phyloP scores from a whole-genome alignment of 805 yeast genomes.

The Novakomyces olei region DNA sequence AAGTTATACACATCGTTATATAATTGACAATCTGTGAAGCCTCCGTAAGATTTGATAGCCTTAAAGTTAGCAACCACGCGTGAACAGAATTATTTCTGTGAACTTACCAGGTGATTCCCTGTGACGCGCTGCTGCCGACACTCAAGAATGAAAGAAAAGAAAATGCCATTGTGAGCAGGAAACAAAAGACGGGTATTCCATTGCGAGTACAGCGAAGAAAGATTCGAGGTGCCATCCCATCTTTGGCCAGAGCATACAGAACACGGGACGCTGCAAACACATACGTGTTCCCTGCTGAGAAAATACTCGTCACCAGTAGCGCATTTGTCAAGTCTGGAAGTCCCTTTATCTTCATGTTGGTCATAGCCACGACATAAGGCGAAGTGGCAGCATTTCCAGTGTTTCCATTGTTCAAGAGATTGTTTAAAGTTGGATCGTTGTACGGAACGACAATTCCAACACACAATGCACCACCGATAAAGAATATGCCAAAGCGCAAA shows the following conservation, averaged over 20 bases:
- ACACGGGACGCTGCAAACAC: conserved; percentile 59
- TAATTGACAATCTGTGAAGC: too few species aligned
- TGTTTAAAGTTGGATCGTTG: conserved; percentile 37
- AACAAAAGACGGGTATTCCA: conserved; percentile 49
- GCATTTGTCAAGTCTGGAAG: conserved; percentile 60
- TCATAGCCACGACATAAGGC: conserved; percentile 68
- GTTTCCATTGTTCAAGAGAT: conserved; percentile 30
- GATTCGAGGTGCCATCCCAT: conserved; percentile 51
- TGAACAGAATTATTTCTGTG: too few species aligned
- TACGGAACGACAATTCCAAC: conserved; percentile 48
- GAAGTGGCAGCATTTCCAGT: conserved; percentile 51
- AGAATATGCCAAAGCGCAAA: conserved; percentile 58
- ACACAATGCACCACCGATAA: conserved; percentile 33
- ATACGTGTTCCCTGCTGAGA: conserved; percentile 66
- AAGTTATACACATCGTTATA: too few species aligned
- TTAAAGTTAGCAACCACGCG: too few species aligned
- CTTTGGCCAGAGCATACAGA: conserved; percentile 45
- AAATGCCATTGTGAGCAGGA: too few species aligned
- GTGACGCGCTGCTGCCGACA: too few species aligned
- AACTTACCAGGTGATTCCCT: too few species aligned
- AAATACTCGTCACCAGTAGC: conserved; percentile 50
- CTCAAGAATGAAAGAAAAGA: too few species aligned
- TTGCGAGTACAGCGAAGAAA: conserved; percentile 40
- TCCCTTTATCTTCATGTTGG: conserved; percentile 37
- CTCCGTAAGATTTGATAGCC: too few species aligned